These are phyloP conservation scores for Wallemia mellicola DNA, from an alignment of 1,284 basidiomycete species.

Conservation along the genomic window DNA sequence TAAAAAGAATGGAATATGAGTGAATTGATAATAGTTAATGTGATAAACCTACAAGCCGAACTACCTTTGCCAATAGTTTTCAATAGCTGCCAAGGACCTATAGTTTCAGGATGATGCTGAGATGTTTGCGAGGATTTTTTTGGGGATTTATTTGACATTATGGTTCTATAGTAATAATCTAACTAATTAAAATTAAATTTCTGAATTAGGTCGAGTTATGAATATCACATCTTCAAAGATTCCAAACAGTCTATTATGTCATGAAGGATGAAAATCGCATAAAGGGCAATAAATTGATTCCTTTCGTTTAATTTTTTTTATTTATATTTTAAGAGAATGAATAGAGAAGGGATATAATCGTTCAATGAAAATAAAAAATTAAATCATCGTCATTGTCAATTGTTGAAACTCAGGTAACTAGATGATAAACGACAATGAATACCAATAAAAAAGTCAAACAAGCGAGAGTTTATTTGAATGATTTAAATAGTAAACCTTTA, in stretches of 20 bases:
- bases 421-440: too few relatives aligned
- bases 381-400: too few relatives aligned
- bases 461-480: not conserved
- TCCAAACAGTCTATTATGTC: not conserved
- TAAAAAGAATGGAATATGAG: too few relatives aligned
- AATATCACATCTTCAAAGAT: not conserved
- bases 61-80: conserved; percentile 73
- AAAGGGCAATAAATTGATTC: not conserved
- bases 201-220: too few relatives aligned
- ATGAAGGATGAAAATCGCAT: not conserved
- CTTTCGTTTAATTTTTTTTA: too few relatives aligned
- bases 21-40: too few relatives aligned
- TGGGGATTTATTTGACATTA: too few relatives aligned
- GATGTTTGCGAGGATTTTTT: not conserved
- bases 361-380: not conserved
- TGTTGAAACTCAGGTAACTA: too few relatives aligned
- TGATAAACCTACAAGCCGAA: conserved; percentile 33
- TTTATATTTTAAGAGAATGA: too few relatives aligned
- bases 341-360: too few relatives aligned
- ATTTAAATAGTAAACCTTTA: not conserved
- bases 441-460: not conserved
- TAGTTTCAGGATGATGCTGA: conserved; percentile 21
- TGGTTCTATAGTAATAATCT: too few relatives aligned
- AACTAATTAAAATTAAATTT: too few relatives aligned
- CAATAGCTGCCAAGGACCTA: conserved; percentile 81